Conservation (phyloP, 2,329 filamentous ascomycete species). For the Keithomyces neogunnii region DNA sequence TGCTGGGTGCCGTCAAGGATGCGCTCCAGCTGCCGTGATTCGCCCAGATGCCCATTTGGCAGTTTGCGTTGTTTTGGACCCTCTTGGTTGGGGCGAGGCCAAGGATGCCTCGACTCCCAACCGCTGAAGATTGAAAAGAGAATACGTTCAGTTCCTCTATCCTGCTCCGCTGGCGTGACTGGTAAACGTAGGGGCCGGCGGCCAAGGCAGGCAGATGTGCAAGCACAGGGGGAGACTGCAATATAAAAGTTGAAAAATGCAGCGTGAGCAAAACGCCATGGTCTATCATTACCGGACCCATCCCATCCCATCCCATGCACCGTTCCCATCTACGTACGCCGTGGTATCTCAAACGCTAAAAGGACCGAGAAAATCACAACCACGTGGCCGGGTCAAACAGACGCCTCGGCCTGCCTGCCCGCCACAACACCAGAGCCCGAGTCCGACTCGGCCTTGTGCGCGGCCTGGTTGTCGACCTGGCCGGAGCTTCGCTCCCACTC, state of each 20-base stretch:
- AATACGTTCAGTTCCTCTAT: too few relatives aligned
- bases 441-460: not conserved
- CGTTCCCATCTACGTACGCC: not conserved
- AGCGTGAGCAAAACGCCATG: too few relatives aligned
- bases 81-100: too few relatives aligned
- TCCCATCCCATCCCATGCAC: not conserved
- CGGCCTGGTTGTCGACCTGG: not conserved
- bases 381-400: not conserved
- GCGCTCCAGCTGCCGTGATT: not conserved
- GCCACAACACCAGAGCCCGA: not conserved
- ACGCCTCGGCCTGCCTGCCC: not conserved
- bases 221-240: too few relatives aligned
- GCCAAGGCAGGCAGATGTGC: too few relatives aligned
- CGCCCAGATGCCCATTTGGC: not conserved
- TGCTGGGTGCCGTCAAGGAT: constrained; percentile 10
- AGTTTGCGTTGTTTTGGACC: not conserved
- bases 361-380: not conserved
- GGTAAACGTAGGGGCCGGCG: too few relatives aligned
- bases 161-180: too few relatives aligned
- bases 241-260: too few relatives aligned
- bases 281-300: too few relatives aligned
- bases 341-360: not conserved
- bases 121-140: too few relatives aligned
- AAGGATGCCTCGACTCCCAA: too few relatives aligned
- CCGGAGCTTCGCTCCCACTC: constrained; percentile 24